Conservation (phyloP, 148 eudicot genomes). For the Rhododendron molle region DNA sequence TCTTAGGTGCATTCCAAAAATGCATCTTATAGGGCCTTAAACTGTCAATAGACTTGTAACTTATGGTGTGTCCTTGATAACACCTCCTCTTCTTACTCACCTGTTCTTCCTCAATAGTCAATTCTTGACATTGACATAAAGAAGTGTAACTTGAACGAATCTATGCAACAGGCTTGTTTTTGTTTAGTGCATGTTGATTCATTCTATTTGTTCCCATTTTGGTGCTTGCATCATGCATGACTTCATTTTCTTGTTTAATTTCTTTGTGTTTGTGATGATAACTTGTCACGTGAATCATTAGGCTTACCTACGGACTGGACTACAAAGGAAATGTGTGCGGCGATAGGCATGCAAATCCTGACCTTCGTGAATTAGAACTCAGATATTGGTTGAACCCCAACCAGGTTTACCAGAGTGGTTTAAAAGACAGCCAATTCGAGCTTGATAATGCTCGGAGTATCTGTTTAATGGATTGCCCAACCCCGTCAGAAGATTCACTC, state of each 20-base stretch:
- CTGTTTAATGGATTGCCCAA: slow-evolving; percentile 90
- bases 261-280: not conserved
- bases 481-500: slow-evolving; percentile 78
- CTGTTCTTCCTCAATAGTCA: not conserved
- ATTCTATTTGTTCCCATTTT: not conserved
- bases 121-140: not conserved
- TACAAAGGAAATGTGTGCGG: slow-evolving; percentile 96
- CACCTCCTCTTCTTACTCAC: not conserved
- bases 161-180: not conserved
- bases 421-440: slow-evolving; percentile 49
- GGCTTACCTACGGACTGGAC: slow-evolving; percentile 86
- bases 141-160: not conserved
- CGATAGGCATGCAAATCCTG: slow-evolving; percentile 61
- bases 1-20: not conserved
- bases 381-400: slow-evolving; percentile 92
- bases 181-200: not conserved
- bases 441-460: slow-evolving; percentile 81
- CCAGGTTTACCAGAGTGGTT: slow-evolving; percentile 84
- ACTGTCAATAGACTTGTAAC: not conserved
- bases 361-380: slow-evolving; percentile 75
- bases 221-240: not conserved
- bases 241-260: slow-evolving; percentile 6
- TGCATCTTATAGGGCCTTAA: not conserved
- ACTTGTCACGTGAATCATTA: slow-evolving; percentile 21
- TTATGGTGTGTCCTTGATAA: not conserved